phyloP scores from a whole-genome alignment of 805 yeast genomes.

The Candida arabinofermentans region DNA sequence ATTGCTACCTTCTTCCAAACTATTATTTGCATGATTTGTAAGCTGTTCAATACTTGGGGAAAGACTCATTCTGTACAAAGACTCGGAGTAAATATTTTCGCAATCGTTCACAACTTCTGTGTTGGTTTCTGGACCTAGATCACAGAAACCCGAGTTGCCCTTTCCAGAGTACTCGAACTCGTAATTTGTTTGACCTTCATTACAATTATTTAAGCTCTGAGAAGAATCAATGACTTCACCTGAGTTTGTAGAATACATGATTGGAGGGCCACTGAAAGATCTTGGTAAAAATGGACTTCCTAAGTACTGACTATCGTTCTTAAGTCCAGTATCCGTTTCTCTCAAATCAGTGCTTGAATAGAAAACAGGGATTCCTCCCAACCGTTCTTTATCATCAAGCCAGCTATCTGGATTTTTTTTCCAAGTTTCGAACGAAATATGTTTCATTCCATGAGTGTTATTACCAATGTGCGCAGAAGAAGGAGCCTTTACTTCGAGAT shows the following conservation, averaged over 20 bases:
- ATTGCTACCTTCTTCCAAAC: neutral
- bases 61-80: conserved; percentile 6
- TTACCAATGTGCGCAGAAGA: neutral
- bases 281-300: conserved; percentile 12
- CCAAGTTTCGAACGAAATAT: conserved; percentile 30
- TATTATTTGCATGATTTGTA: neutral
- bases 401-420: conserved; percentile 20
- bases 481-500: conserved; percentile 12
- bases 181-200: neutral
- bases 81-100: conserved; percentile 12
- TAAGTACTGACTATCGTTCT: no score
- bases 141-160: neutral
- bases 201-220: no score
- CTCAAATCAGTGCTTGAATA: conserved; percentile 4
- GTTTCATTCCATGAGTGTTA: conserved; percentile 10
- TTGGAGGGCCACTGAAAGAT: conserved; percentile 20
- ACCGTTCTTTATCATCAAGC: conserved; percentile 20
- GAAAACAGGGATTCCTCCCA: conserved; percentile 10
- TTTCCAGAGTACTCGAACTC: conserved; percentile 1
- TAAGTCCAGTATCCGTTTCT: no score
- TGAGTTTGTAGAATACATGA: conserved; percentile 9
- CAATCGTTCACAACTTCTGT: conserved; percentile 11
- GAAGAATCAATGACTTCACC: no score
- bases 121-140: neutral
- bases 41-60: conserved; percentile 7